Evolutionary conservation across 495 filamentous ascomycete species (phyloP), one percentile per base, ranked within the genome.

Genomic region (Lasiosphaeria hispida): DNA sequence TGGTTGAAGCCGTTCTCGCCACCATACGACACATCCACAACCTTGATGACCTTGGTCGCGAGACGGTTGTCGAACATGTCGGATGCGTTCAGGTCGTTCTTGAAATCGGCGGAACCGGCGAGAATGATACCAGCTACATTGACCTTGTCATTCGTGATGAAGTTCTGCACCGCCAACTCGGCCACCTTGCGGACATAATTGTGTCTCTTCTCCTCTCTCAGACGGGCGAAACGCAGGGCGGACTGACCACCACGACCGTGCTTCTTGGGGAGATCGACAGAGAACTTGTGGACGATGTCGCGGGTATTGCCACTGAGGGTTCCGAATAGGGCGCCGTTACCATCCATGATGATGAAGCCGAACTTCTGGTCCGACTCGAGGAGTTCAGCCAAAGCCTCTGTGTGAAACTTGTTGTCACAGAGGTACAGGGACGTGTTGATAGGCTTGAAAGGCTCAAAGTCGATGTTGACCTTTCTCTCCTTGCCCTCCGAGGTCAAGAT

Each of bases 1-100:
- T 98, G 95, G 79, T 97, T 98, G 81, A 98, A 98, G 15, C 94
- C 94, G 78, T 97, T 97, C 77, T 98, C 95, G 61, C 94, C 94
- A 69, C 94, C 94, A 66, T 98, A 97, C 10, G 93, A 97, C 19
- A 98, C 95, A 68, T 98, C 94, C 23, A 98, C 94, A 41, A 97
- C 87, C 77, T 98, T 98, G 81, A 98, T 96, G 64, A 98, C 93
- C 80, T 98, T 98, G 67, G 81, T 77, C 67, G 91, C 87, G 14
- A 98, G 79, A 67, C 94, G 92, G 61, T 83, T 77, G 73, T 98
- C 94, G 72, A 98, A 98, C 83, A 98, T 83, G 74, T 97, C 94
- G 47, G 92, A 97, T 67, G 93, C 90, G 75, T 96, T 96, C 10
- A 98, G 80, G 64, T 98, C 94, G 75, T 96, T 97, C 81, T 97